phyloP scores from a whole-genome alignment of 2,329 filamentous ascomycete genomes.

The Cadophora sp. region DNA sequence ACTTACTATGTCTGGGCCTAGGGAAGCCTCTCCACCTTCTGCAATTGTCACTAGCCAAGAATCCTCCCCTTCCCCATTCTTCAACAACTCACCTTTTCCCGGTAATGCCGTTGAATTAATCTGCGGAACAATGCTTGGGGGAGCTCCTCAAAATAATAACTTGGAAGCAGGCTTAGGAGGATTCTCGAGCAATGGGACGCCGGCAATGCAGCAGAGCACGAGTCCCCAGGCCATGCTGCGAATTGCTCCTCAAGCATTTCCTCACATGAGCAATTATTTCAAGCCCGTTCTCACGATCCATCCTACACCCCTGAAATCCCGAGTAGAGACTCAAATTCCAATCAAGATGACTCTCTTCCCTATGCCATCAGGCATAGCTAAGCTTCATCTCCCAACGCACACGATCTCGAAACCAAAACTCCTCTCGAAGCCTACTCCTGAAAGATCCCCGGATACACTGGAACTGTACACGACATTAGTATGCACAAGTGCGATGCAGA shows the following conservation, averaged over 20 bases:
- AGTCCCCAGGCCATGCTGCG: constrained; percentile 30
- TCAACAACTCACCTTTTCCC: constrained; percentile 56
- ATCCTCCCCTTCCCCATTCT: constrained; percentile 56
- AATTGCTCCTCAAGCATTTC: constrained; percentile 36
- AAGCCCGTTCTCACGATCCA: constrained; percentile 62
- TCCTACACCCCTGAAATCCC: constrained; percentile 79
- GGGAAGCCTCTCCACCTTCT: constrained; percentile 62
- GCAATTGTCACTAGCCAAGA: constrained; percentile 58
- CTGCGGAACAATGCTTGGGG: constrained; percentile 40
- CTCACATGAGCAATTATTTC: constrained; percentile 35
- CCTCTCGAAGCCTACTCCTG: constrained; percentile 73
- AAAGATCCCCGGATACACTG: constrained; percentile 73
- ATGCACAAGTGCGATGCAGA: constrained; percentile 90
- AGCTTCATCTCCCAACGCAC: constrained; percentile 84
- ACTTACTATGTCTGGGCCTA: constrained; percentile 53
- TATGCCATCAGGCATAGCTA: constrained; percentile 76
- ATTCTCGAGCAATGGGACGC: constrained; percentile 29
- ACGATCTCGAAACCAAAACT: constrained; percentile 96
- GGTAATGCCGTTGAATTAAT: constrained; percentile 50
- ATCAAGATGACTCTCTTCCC: constrained; percentile 81
- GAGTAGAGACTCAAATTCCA: constrained; percentile 95
- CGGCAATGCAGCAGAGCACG: constrained; percentile 23
- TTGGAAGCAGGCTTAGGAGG: constrained; percentile 47
- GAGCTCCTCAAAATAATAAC: constrained; percentile 31
- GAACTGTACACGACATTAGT: constrained; percentile 84